Evolutionary conservation across 257 asterid species (phyloP), one percentile per base, ranked within the genome.

Genomic region (Catharanthus roseus): DNA sequence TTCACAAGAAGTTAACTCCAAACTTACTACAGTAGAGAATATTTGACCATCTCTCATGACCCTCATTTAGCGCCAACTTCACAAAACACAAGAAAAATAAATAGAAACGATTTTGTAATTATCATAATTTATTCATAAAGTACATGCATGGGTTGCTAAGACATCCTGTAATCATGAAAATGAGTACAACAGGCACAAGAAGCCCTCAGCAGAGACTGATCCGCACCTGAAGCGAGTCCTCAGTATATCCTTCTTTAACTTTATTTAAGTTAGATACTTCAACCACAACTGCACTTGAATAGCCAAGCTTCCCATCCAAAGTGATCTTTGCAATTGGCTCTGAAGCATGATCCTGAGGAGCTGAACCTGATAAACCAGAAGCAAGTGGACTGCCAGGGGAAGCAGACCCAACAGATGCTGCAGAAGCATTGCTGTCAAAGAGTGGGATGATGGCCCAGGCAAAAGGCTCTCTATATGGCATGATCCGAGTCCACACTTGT

Each of bases 391-490:
- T 91, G 86, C 97, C 86, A 50, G 97, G 99, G 58, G 97, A 91
- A 78, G 96, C 85, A 82, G 96, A 82, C 66, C 97, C 99, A 53
- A 86, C 96, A 72, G 95, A 83, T 77, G 90, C 80, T 82, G 95
- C 84, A 75, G 84, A 69, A 81, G 81, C 74, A 70, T 90, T 89
- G 79, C 97, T 83, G 79, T 95, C 99, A 78, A 95, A 95, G 69
- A 95, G 97, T 19, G 99, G 97, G 76, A 95, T 86, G 69, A 95
- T 88, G 72, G 97, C 97, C 97, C 96, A 95, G 51, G 99, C 87
- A 86, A 95, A 95, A 65, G 99, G 81, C 85, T 95, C 99, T 77
- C 87, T 83, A 75, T 91, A 83, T 65, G 99, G 97, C 99, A 95
- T 95, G 81, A 95, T 82, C 78, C 93, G 90, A 66, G 97, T 89